Evolutionary conservation across 805 yeast species (phyloP).

Genomic region (Spencermartinsiella europaea): DNA sequence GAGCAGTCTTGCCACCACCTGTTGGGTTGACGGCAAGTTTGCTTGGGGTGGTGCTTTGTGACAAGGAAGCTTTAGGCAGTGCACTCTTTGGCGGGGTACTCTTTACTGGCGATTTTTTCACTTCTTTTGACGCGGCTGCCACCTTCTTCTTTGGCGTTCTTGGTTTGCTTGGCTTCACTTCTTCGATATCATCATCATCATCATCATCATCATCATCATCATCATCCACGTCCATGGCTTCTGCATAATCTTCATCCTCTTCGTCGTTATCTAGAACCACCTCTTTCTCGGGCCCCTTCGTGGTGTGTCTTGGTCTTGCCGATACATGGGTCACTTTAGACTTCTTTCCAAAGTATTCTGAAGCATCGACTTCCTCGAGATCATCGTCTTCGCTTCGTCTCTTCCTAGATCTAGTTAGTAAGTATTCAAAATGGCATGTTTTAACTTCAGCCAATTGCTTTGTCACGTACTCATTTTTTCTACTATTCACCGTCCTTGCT

Average conservation of each 20-base stretch:
- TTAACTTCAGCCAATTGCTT: background rate
- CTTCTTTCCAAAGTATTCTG: constrained; percentile 12
- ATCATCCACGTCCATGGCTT: background rate
- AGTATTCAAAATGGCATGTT: too few relatives aligned
- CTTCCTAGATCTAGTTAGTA: too few relatives aligned
- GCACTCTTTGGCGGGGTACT: constrained; percentile 4
- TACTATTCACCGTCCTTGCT: background rate
- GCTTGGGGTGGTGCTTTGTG: background rate
- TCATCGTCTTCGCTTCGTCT: constrained; percentile 3
- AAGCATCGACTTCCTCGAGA: constrained; percentile 10
- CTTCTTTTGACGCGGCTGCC: background rate
- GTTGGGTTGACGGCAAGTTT: background rate
- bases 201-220: constrained; percentile 7
- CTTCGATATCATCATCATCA: constrained; percentile 1
- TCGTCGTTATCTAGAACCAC: background rate
- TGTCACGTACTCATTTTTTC: background rate
- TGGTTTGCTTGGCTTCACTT: background rate
- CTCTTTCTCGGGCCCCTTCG: background rate
- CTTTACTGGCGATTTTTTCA: constrained; percentile 5
- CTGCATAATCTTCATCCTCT: constrained; percentile 1
- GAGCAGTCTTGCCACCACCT: constrained; percentile 36
- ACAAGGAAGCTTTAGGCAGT: background rate
- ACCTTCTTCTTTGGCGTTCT: constrained; percentile 1
- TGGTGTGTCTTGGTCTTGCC: background rate
- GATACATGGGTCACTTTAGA: constrained; percentile 1